Evolutionary conservation across 176 grass and related monocot species (phyloP), one percentile per base, ranked within the genome.

Genomic region (Paspalum notatum): DNA sequence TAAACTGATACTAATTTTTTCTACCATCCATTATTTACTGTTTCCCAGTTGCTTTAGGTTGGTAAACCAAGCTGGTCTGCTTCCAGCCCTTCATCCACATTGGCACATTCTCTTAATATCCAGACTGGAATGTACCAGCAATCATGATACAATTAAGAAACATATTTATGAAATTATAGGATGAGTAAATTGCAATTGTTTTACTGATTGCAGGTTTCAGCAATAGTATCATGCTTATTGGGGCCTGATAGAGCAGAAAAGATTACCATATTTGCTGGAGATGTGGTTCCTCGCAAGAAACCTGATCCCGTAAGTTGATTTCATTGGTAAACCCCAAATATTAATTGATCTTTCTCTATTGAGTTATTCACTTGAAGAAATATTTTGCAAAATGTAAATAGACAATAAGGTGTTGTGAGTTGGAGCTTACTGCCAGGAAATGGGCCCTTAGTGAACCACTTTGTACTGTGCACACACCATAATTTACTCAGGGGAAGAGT

Each of bases 211-310:
- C 88, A 98, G 95, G 95, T 98, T 85, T 89, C 92, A 27, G 90
- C 95, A 75, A 98, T 98, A 92, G 92, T 98, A 40, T 92, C 95
- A 39, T 91, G 72, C 74, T 87, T 98, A 80, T 82, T 98, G 58
- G 95, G 95, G 25, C 83, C 87, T 57, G 84, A 93, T 24, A 70
- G 86, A 89, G 88, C 92, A 83, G 85, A 92, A 66, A 98, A 93
- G 74, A 98, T 98, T 85, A 91, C 78, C 62, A 94, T 98, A 83
- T 98, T 98, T 83, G 95, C 95, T 85, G 95, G 95, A 44, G 95
- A 98, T 84, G 92, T 98, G 68, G 95, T 98, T 87, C 92, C 92
- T 70, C 74, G 78, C 56, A 98, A 98, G 87, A 98, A 98, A 82
- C 95, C 95, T 76, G 95, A 98, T 90, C 95, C 95, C 26, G 95